phyloP scores from a whole-genome alignment of 2,329 filamentous ascomycete genomes.

The Colletotrichum sp. region DNA sequence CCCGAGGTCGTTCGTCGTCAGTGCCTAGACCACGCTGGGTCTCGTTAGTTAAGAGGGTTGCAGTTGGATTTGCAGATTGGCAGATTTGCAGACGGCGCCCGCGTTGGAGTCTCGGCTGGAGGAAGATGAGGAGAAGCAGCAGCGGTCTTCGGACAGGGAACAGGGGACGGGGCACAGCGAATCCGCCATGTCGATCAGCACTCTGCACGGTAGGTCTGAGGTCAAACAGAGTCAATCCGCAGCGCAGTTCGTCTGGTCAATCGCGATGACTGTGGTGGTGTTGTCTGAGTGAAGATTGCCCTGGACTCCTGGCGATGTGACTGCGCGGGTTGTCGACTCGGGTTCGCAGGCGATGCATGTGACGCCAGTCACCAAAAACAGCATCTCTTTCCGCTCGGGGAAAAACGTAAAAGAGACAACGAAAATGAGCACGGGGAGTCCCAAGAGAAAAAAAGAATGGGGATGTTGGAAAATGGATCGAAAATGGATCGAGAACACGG shows the following conservation, averaged over 20 bases:
- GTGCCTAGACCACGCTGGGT: neutral
- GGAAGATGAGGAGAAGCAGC: neutral
- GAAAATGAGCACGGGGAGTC: neutral
- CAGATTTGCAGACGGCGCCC: neutral
- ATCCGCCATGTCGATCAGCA: neutral
- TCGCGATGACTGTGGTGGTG: neutral
- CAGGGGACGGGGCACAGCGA: neutral
- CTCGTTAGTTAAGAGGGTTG: neutral
- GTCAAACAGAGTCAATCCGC: neutral
- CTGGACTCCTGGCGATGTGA: neutral
- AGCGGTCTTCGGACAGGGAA: neutral
- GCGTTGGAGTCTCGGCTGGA: neutral
- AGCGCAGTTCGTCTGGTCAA: neutral
- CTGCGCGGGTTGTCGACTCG: neutral
- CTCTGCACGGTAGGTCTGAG: neutral
- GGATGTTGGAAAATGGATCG: constrained; percentile 1
- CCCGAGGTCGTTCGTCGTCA: neutral
- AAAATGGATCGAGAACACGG: constrained; percentile 7
- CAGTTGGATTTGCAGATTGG: neutral
- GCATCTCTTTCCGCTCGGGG: neutral
- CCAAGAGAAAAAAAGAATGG: neutral
- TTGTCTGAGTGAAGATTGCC: neutral
- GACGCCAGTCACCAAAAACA: neutral
- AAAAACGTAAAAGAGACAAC: neutral
- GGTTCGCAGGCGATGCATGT: neutral